Evolutionary conservation across 768 basidiomycete genomes (phyloP).

Genomic region (Galerina marginata): DNA sequence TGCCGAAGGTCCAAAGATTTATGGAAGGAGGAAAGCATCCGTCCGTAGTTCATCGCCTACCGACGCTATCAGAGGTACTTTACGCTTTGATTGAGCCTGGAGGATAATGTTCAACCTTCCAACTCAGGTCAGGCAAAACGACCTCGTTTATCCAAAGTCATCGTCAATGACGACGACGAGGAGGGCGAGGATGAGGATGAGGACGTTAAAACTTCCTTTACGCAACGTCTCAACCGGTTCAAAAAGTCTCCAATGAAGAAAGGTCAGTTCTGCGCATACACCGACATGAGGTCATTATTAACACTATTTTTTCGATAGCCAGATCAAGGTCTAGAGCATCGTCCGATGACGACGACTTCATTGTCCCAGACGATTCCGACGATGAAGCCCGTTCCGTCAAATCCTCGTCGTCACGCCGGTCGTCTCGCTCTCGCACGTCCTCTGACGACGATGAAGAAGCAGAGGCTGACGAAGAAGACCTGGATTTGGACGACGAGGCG

Average conservation of each 20-base stretch:
- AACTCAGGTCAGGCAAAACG: conserved; percentile 60
- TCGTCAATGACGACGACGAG: conserved; percentile 59
- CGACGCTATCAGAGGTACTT: conserved; percentile 37
- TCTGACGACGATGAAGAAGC: conserved; percentile 49
- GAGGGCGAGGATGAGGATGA: conserved; percentile 62
- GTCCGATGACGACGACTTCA: conserved; percentile 72
- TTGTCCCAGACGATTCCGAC: conserved; percentile 70
- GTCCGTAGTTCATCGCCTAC: conserved; percentile 45
- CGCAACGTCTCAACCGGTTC: conserved; percentile 65
- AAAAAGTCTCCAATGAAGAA: conserved; percentile 65
- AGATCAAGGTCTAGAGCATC: conserved; percentile 45
- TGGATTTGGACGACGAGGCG: conserved; percentile 25
- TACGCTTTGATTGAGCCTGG: neutral
- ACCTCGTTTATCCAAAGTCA: conserved; percentile 55
- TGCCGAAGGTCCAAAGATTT: conserved; percentile 25
- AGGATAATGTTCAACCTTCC: neutral
- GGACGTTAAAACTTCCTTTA: conserved; percentile 57
- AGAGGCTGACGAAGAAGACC: conserved; percentile 34
- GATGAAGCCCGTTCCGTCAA: conserved; percentile 53
- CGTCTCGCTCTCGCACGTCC: conserved; percentile 38
- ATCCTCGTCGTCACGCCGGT: conserved; percentile 56
- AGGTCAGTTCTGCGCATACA: conserved; percentile 36
- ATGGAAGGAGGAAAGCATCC: conserved; percentile 27
- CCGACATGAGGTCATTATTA: neutral
- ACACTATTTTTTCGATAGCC: conserved; percentile 32